phyloP scores from a whole-genome alignment of 257 asterid genomes.

The Coffea canephora region DNA sequence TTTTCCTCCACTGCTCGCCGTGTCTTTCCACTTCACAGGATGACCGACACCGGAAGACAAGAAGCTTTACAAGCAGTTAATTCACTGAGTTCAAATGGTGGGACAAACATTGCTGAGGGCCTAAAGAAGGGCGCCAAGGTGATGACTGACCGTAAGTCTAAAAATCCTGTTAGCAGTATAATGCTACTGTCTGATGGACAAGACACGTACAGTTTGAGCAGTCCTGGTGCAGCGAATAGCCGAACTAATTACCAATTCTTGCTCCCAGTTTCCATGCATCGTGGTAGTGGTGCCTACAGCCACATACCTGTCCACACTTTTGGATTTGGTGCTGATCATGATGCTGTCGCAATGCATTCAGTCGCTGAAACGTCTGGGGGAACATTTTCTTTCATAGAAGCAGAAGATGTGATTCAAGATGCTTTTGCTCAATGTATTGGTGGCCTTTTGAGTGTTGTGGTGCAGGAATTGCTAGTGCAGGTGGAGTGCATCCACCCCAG shows the following conservation, averaged over 20 bases:
- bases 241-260: conserved; percentile 30
- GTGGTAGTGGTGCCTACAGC: conserved; percentile 28
- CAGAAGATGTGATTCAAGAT: conserved; percentile 80
- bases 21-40: conserved; percentile 74
- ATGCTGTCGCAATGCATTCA: conserved; percentile 70
- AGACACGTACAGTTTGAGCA: conserved; percentile 54
- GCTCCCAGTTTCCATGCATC: conserved; percentile 61
- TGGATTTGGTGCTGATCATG: conserved; percentile 94
- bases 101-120: conserved; percentile 79
- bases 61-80: conserved; percentile 83
- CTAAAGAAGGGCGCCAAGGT: conserved; percentile 75
- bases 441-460: conserved; percentile 80
- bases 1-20: conserved; percentile 89
- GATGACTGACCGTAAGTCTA: conserved; percentile 64
- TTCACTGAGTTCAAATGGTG: conserved; percentile 74
- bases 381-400: conserved; percentile 90
- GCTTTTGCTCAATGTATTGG: conserved; percentile 99
- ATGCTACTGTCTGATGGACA: conserved; percentile 92
- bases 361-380: conserved; percentile 88
- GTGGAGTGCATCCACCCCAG: conserved; percentile 58
- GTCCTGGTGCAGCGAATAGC: conserved; percentile 21
- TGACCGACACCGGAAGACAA: conserved; percentile 60
- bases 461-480: conserved; percentile 59
- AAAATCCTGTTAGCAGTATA: conserved; percentile 66
- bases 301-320: conserved; percentile 77